Conservation (phyloP, 139 green algal genomes). For the Choricystis sp. region DNA sequence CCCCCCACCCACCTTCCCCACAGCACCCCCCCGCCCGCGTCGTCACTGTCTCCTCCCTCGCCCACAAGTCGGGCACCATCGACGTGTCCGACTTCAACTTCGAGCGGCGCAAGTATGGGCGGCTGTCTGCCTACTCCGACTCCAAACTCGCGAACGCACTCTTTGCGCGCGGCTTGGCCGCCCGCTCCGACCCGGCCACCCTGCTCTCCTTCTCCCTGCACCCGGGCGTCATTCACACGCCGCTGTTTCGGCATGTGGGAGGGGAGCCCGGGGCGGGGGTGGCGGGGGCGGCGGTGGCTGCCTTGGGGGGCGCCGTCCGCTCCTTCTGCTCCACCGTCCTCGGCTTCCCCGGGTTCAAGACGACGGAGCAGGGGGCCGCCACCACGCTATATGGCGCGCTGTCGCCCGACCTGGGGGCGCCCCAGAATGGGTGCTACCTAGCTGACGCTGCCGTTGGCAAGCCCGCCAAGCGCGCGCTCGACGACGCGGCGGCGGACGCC, state of each 20-base stretch:
- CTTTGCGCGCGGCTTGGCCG: not conserved
- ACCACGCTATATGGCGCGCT: not conserved
- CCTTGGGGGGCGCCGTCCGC: not conserved
- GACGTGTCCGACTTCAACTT: slow-evolving; percentile 16
- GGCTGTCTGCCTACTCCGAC: slow-evolving; percentile 24
- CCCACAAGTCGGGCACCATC: slow-evolving; percentile 10
- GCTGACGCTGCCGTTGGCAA: not conserved
- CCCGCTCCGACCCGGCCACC: not conserved
- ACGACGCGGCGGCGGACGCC: not conserved
- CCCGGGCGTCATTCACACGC: slow-evolving; percentile 23
- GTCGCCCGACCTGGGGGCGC: not conserved
- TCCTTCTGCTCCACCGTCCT: not conserved
- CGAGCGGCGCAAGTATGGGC: slow-evolving; percentile 4
- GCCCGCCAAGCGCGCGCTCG: not conserved
- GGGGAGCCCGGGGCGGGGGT: not conserved
- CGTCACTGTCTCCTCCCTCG: slow-evolving; percentile 8
- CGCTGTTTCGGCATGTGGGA: slow-evolving; percentile 8
- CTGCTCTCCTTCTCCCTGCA: slow-evolving; percentile 28
- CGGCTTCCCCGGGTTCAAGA: not conserved
- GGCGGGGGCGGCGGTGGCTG: not conserved
- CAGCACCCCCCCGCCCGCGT: slow-evolving; percentile 8
- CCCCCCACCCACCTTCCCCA: not conserved
- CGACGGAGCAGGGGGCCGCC: slow-evolving; percentile 1
- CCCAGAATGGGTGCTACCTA: not conserved
- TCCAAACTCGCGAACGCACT: slow-evolving; percentile 16